Percentiles rank a stretch among this genome's conserved stretches.
Evolutionary conservation across 2,329 filamentous ascomycete species (phyloP).

Genomic region (Coniella vitis): DNA sequence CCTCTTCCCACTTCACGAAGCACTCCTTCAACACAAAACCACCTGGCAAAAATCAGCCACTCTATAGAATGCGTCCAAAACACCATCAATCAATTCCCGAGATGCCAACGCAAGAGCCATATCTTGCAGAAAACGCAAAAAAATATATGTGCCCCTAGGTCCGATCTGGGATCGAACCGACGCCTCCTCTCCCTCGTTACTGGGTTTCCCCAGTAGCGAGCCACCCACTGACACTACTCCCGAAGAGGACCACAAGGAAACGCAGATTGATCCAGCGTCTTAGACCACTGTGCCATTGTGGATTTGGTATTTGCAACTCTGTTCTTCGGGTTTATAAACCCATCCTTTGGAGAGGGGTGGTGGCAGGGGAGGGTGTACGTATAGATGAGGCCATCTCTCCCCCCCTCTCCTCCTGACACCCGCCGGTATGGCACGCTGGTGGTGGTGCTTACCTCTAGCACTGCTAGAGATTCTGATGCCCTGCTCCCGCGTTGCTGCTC

Average conservation of each 20-base stretch:
- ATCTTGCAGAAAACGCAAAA: background rate
- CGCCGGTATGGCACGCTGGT: too few relatives aligned
- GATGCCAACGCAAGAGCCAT: constrained; percentile 8
- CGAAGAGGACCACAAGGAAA: constrained; percentile 1
- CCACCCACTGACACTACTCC: background rate
- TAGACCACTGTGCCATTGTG: background rate
- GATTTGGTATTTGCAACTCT: background rate
- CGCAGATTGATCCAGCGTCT: background rate
- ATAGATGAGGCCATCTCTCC: too few relatives aligned
- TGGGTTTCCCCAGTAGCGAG: too few relatives aligned
- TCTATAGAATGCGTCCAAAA: background rate
- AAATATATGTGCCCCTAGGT: background rate
- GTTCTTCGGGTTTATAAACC: background rate
- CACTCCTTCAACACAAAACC: too few relatives aligned
- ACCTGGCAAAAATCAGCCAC: too few relatives aligned
- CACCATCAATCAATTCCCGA: background rate
- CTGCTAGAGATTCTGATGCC: too few relatives aligned
- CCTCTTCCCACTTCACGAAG: too few relatives aligned
- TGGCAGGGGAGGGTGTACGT: background rate
- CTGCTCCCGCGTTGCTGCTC: too few relatives aligned
- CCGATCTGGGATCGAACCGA: background rate
- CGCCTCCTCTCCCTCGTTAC: background rate
- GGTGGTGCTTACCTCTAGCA: too few relatives aligned
- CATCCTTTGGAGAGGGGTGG: background rate
- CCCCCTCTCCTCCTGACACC: too few relatives aligned